Evolutionary conservation across 75 land plant species (phyloP), one percentile per base, ranked within the genome.

Genomic region (Picea sitchensis): DNA sequence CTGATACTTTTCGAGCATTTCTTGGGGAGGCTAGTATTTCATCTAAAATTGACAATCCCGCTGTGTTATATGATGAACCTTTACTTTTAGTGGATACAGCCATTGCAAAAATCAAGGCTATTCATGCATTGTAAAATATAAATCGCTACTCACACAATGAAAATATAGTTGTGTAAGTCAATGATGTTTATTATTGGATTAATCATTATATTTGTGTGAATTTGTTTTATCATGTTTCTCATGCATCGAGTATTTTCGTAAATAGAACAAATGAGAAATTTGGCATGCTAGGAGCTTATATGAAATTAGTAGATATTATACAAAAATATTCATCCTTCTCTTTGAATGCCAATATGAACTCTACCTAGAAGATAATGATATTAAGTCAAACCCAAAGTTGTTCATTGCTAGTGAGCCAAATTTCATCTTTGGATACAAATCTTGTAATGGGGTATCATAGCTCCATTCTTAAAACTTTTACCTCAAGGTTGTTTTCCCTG

Each of bases 61-160:
- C 95, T 58, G 78, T 92, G 6, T 80, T 96, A 61, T 95, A 91
- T 74, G 99, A 96, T 75, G 99, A 96, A 75, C 99, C 99, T 58
- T 73, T 78, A 15, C 20, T 74, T 2, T 78, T 78, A 75, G 87
- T 91, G 47, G 91, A 90, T 67, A 81, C 90, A 79, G 98, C 94
- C 14, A 92, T 96, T 74, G 78, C 91, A 79, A 86, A 82, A 69
- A 87, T 84, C 30, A 91, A 91, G 76, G 81, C 87, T 63, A 81
- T 96, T 59, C 99, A 96, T 79, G 84, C 87, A 11, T 80, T 95
- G 69, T 95, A 78, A 88, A 76, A 47, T 81, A 68, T 60, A 56
- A 15, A 69, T 51, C 2, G 9, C 56, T 9, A 51, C 56, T 51
- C 56, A 51, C 56, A 51, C 56, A 18, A 75, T 82, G 80, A 44